Percentiles rank a stretch among this genome's conserved stretches.
phyloP scores from a whole-genome alignment of 2,329 filamentous ascomycete genomes.

The Penicillium corylophilum region DNA sequence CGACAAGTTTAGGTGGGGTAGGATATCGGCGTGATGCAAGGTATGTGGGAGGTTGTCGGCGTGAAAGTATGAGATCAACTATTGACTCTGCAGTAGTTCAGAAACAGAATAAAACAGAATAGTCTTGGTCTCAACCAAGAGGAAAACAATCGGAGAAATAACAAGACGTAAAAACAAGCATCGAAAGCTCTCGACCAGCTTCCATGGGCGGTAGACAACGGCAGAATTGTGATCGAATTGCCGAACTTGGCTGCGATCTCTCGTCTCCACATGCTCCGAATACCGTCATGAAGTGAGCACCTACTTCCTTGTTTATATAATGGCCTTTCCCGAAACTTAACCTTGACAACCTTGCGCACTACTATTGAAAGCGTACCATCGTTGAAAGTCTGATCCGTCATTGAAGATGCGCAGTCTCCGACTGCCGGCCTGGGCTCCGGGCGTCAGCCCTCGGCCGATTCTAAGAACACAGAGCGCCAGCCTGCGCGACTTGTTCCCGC shows the following conservation, averaged over 20 bases:
- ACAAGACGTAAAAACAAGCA: conserved; percentile 10
- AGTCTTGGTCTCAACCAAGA: neutral
- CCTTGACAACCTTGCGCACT: conserved; percentile 27
- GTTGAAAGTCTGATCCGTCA: conserved; percentile 17
- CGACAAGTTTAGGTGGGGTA: conserved; percentile 9
- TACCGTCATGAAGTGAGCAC: conserved; percentile 10
- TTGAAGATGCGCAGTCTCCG: conserved; percentile 44
- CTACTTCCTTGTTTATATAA: conserved; percentile 25
- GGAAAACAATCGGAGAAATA: neutral
- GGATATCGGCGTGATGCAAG: conserved; percentile 14
- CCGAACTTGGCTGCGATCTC: conserved; percentile 12
- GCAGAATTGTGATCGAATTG: conserved; percentile 25
- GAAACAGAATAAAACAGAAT: neutral
- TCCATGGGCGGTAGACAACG: conserved; percentile 31
- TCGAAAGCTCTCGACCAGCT: conserved; percentile 35
- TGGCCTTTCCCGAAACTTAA: conserved; percentile 28
- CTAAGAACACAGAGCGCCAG: conserved; percentile 19
- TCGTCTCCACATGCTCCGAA: conserved; percentile 17
- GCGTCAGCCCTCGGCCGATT: conserved; percentile 27
- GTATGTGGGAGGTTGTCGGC: neutral
- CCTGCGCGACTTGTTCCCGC: conserved; percentile 19
- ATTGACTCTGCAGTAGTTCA: neutral
- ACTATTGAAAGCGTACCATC: conserved; percentile 20
- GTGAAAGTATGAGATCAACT: neutral
- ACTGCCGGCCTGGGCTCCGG: conserved; percentile 38